phyloP scores from a whole-genome alignment of 129 eudicot species.

The Flaveria brownii region DNA sequence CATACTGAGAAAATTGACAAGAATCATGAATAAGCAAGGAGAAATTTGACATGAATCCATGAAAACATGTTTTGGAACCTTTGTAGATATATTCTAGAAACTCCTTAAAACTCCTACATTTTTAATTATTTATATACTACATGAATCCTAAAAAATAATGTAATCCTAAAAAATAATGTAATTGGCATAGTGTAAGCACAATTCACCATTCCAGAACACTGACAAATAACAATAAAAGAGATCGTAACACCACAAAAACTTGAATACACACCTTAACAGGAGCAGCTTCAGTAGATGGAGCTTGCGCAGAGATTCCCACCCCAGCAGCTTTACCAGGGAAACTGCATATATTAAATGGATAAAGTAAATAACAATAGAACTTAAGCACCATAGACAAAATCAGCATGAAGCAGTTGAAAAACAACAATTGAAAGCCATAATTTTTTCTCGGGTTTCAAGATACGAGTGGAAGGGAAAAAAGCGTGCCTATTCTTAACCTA shows the following conservation, averaged over 20 bases:
- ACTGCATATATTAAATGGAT: slow-evolving; percentile 35
- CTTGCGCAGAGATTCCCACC: slow-evolving; percentile 49
- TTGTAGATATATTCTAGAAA: too few relatives aligned
- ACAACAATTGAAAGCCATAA: neutral
- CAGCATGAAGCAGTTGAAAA: neutral
- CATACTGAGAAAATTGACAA: too few relatives aligned
- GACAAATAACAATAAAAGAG: neutral
- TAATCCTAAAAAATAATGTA: too few relatives aligned
- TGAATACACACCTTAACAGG: slow-evolving; percentile 44
- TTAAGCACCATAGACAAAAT: too few relatives aligned
- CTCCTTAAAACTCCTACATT: neutral
- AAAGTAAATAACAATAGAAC: slow-evolving; percentile 15
- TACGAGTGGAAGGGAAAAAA: neutral
- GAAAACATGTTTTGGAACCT: neutral
- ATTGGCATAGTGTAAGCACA: neutral
- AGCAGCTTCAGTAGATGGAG: slow-evolving; percentile 56
- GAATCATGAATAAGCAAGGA: too few relatives aligned
- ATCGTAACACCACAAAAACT: neutral
- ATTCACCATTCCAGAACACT: neutral
- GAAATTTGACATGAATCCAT: too few relatives aligned
- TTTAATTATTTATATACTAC: neutral
- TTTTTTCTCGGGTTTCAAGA: neutral
- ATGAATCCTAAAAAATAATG: too few relatives aligned
- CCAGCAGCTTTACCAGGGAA: slow-evolving; percentile 83
- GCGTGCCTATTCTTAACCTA: neutral